Evolutionary conservation across 495 filamentous ascomycete species (phyloP).

Genomic region (Lasiosphaeria miniovina): DNA sequence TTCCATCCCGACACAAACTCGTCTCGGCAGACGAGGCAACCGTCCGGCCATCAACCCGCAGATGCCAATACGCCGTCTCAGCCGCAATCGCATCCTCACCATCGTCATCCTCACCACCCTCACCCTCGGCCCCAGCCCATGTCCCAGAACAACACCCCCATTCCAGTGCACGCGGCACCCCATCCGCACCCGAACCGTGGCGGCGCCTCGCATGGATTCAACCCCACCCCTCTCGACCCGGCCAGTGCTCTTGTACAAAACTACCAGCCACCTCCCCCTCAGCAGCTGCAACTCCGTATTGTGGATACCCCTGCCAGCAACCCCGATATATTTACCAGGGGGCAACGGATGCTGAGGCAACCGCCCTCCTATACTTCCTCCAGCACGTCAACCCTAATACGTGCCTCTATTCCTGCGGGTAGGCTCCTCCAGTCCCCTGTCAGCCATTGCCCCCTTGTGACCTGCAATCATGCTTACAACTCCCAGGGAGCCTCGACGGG

Average conservation of each 20-base stretch:
- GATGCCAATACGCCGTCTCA: conserved; percentile 26
- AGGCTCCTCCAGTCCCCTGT: conserved; percentile 5
- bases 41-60: conserved; percentile 43
- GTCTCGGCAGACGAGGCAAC: conserved; percentile 56
- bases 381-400: conserved; percentile 21
- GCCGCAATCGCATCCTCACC: conserved; percentile 27
- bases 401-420: conserved; percentile 27
- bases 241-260: conserved; percentile 50
- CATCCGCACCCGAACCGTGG: conserved; percentile 33
- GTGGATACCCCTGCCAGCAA: conserved; percentile 69
- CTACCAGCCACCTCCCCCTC: conserved; percentile 57
- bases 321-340: conserved; percentile 55
- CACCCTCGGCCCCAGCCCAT: conserved; percentile 18
- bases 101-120: conserved; percentile 27
- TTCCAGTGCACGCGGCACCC: conserved; percentile 15
- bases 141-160: conserved; percentile 17
- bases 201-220: conserved; percentile 37
- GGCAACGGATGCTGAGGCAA: conserved; percentile 34
- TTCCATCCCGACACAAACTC: conserved; percentile 73
- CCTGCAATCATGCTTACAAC: conserved; percentile 17
- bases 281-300: conserved; percentile 60
- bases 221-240: conserved; percentile 38
- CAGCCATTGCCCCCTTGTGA: not conserved
- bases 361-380: conserved; percentile 20
- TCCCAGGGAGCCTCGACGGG: conserved; percentile 58